Evolutionary conservation across 2,329 filamentous ascomycete species (phyloP).

Genomic region (Hymenoscyphus albidus): DNA sequence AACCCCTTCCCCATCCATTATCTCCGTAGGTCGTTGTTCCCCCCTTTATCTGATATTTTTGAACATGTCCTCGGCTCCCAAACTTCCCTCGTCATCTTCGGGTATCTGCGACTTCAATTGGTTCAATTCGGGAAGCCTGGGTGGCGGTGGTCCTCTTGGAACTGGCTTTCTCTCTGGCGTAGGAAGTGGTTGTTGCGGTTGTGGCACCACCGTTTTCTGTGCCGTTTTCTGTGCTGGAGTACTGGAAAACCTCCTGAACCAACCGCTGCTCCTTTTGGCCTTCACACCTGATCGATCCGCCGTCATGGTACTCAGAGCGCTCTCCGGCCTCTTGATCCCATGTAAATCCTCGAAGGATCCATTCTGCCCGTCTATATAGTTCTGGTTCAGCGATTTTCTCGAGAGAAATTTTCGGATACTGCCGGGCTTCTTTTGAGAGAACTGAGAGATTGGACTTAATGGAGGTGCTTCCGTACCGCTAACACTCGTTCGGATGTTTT

Average conservation of each 20-base stretch:
- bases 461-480: constrained; percentile 20
- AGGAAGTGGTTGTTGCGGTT: neutral
- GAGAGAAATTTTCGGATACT: constrained; percentile 38
- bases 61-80: constrained; percentile 36
- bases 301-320: constrained; percentile 28
- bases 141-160: constrained; percentile 31
- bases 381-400: constrained; percentile 35
- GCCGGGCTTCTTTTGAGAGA: constrained; percentile 32
- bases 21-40: neutral
- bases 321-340: constrained; percentile 28
- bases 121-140: constrained; percentile 34
- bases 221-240: neutral
- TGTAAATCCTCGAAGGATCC: constrained; percentile 30
- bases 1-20: constrained; percentile 14
- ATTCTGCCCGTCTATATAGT: constrained; percentile 30
- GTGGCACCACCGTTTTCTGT: neutral
- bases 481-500: constrained; percentile 21
- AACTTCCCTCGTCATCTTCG: constrained; percentile 30
- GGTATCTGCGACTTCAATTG: constrained; percentile 33
- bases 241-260: constrained; percentile 32
- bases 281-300: constrained; percentile 21
- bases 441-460: constrained; percentile 29
- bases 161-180: neutral
- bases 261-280: constrained; percentile 32
- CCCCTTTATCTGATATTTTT: constrained; percentile 35